A percentile compares a stretch with the other conserved stretches of the same genome.
phyloP scores from a whole-genome alignment of 371 early-diverging fungal species.

The Syncephalis plumigaleata region DNA sequence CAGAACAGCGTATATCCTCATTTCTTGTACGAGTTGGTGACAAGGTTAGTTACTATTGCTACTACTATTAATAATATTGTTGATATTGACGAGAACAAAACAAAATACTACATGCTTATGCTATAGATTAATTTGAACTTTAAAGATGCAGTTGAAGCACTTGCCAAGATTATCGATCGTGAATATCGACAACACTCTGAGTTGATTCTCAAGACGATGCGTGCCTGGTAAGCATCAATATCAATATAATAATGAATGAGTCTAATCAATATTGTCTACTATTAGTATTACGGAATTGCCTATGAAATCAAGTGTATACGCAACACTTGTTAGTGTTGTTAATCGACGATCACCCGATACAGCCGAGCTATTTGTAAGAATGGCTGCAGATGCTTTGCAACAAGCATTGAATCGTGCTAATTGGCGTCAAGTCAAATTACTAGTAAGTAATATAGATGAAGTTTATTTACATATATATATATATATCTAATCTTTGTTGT shows the following conservation, averaged over 20 bases:
- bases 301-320: neutral
- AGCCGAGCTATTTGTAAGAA: conserved; percentile 29
- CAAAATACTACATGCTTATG: too few species aligned
- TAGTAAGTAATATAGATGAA: conserved; percentile 16
- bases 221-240: neutral
- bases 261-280: neutral
- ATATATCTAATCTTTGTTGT: neutral
- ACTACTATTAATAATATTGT: neutral
- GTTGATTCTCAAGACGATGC: neutral
- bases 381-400: conserved; percentile 26
- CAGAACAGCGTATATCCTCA: neutral
- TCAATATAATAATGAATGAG: neutral
- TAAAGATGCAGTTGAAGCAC: neutral
- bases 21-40: neutral
- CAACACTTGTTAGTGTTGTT: neutral
- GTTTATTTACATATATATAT: neutral
- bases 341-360: conserved; percentile 6
- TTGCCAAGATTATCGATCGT: neutral
- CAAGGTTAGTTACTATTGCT: neutral
- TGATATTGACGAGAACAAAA: neutral
- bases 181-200: neutral
- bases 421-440: conserved; percentile 55
- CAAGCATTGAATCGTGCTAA: conserved; percentile 22
- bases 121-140: neutral
- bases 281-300: neutral